Base-by-base conservation (phyloP, 495 filamentous ascomycete genomes). In the Penicillium ucsense region DNA sequence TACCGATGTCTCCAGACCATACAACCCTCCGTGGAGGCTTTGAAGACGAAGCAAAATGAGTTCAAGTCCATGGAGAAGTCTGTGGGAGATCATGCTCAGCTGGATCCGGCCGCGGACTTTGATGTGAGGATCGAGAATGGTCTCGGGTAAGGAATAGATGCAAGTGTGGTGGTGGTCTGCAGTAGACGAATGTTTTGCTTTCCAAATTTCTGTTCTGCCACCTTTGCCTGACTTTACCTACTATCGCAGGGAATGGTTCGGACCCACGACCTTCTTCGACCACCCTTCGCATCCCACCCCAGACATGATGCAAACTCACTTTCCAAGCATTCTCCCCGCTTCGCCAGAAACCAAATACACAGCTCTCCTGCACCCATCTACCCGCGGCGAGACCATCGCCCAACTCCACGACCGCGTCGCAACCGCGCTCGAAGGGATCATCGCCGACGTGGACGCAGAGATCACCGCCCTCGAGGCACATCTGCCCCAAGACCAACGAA, bases 1-100 rank as follows among this genome's bases (percentile, higher is more conserved):
- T 97, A 94, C 64, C 80, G 92, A 45, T 98, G 92, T 62, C 69
- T 97, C 12, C 87, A 96, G 64, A 97, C 92, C 0, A 77, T 96
- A 37, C 60, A 67, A 44, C 89, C 90, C 0, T 77, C 79, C 27
- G 75, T 86, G 8, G 75, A 82, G 50, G 62, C 62, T 30, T 64
- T 83, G 50, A 70, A 66, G 41, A 54, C 63, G 46, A 43, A 45
- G 41, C 56, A 62, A n/a, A 39, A 48, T 0, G 39, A 46, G 10
- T 39, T 32, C 5, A 38, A 11, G 38, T 34, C 12, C 12, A 43
- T 7, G 28, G 20, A 41, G 31, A 41, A 20, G 37, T 43, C 38
- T 7, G n/a, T 5, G 10, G 5, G 12, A 39, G 31, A 28, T 1
- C 12, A 47, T 7, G 55, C 46, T 7, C 40, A 43, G 45, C 55